Percentiles rank a stretch among this genome's conserved stretches.
phyloP scores from a whole-genome alignment of 2,329 filamentous ascomycete species.

The Monilinia fructigena region DNA sequence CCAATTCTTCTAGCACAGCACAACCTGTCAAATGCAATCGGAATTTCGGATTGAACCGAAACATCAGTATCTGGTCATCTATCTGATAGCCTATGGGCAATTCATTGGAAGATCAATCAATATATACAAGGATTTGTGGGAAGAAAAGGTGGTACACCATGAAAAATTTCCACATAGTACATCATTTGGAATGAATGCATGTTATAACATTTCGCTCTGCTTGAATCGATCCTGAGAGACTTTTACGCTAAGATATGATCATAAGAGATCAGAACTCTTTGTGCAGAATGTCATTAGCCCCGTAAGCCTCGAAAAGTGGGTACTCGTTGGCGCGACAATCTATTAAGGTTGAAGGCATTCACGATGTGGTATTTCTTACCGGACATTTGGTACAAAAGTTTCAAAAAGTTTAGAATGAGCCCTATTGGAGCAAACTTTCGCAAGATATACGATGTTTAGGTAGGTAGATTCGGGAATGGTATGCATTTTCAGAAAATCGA shows the following conservation, averaged over 20 bases:
- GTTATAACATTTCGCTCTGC: background rate
- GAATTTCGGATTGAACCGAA: background rate
- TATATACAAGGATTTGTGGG: background rate
- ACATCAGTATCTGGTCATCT: background rate
- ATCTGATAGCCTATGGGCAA: background rate
- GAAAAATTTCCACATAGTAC: background rate
- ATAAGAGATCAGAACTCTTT: background rate
- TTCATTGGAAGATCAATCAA: background rate
- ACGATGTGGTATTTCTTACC: constrained; percentile 5
- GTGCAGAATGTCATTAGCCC: background rate
- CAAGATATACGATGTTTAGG: background rate
- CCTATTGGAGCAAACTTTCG: background rate
- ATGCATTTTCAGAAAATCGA: background rate
- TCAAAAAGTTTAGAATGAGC: background rate
- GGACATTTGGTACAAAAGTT: background rate
- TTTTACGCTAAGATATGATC: background rate
- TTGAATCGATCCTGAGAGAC: background rate
- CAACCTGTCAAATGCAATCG: no score
- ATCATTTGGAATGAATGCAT: background rate
- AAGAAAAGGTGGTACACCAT: background rate
- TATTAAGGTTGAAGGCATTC: constrained; percentile 12
- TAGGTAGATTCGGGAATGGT: background rate
- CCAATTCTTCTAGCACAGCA: background rate
- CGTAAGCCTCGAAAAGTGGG: constrained; percentile 8
- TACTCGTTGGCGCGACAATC: background rate